Evolutionary conservation across 2,329 filamentous ascomycete species (phyloP).

Genomic region (Trichoderma harzianum): DNA sequence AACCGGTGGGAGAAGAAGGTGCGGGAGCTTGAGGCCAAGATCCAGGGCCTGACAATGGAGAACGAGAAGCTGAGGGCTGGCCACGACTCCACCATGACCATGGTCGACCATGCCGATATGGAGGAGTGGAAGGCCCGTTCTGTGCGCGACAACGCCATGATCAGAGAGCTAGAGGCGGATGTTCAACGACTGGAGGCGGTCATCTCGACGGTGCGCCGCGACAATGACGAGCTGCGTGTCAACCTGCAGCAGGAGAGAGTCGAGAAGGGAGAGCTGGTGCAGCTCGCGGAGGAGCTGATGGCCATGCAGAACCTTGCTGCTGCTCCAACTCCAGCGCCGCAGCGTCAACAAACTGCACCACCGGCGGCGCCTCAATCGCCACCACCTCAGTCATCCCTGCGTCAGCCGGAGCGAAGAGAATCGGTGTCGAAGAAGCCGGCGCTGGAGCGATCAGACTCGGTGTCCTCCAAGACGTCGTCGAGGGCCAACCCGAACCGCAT

Average conservation of each 20-base stretch:
- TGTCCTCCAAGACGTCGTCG: conserved; percentile 38
- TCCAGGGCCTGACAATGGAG: conserved; percentile 67
- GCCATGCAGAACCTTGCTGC: conserved; percentile 54
- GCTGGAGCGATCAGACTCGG: conserved; percentile 21
- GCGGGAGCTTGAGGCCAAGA: conserved; percentile 68
- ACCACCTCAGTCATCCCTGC: conserved; percentile 22
- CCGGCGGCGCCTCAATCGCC: conserved; percentile 13
- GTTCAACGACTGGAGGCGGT: conserved; percentile 73
- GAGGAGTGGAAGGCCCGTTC: conserved; percentile 57
- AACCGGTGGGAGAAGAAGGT: conserved; percentile 85
- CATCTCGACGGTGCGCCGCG: conserved; percentile 63
- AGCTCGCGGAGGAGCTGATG: conserved; percentile 81
- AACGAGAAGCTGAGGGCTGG: conserved; percentile 72
- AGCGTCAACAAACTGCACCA: conserved; percentile 13
- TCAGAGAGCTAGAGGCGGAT: conserved; percentile 68
- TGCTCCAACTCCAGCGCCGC: conserved; percentile 17
- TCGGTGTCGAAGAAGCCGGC: conserved; percentile 1
- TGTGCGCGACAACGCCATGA: conserved; percentile 62
- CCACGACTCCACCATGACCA: conserved; percentile 63
- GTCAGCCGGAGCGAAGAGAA: conserved; percentile 10
- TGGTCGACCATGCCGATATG: conserved; percentile 46
- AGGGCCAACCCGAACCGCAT: conserved; percentile 40
- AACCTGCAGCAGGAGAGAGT: conserved; percentile 72
- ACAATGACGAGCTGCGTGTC: conserved; percentile 62
- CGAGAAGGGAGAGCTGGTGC: conserved; percentile 80